Evolutionary conservation across 1,284 basidiomycete species (phyloP).

Genomic region (Ceratobasidium sp.): DNA sequence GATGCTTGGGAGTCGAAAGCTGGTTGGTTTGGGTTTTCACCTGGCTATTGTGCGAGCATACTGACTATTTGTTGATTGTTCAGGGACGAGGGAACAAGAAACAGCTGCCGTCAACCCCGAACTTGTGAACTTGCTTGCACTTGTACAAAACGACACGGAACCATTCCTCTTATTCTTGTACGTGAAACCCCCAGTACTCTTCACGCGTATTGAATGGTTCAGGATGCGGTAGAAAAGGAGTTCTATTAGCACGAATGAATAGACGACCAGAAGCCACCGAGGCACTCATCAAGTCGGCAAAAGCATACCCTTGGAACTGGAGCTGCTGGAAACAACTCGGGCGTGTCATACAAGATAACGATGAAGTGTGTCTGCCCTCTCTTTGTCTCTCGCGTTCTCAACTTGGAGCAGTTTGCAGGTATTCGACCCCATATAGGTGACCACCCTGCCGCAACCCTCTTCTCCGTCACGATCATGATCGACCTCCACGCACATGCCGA

Average conservation of each 20-base stretch:
- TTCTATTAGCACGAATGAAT: constrained; percentile 83
- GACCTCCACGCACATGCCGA: constrained; percentile 90
- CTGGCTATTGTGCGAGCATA: not conserved
- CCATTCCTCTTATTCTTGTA: constrained; percentile 91
- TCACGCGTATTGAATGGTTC: constrained; percentile 35
- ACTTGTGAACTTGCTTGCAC: constrained; percentile 69
- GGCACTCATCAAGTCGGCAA: constrained; percentile 81
- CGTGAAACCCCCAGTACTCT: constrained; percentile 53
- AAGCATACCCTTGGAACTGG: constrained; percentile 95
- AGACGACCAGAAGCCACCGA: constrained; percentile 90
- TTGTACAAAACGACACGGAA: constrained; percentile 72
- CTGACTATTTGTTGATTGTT: too few species aligned
- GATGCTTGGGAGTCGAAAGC: constrained; percentile 52
- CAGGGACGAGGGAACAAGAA: constrained; percentile 81
- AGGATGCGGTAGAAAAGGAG: constrained; percentile 70
- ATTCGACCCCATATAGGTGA: constrained; percentile 27
- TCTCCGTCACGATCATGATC: constrained; percentile 79
- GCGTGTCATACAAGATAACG: constrained; percentile 86
- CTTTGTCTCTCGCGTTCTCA: not conserved
- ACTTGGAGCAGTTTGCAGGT: constrained; percentile 9
- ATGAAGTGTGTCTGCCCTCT: constrained; percentile 73
- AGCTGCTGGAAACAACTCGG: constrained; percentile 89
- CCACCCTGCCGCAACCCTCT: constrained; percentile 34
- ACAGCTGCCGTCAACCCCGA: constrained; percentile 76
- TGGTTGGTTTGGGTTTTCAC: constrained; percentile 35